phyloP scores from a whole-genome alignment of 2,329 filamentous ascomycete species.

The Botryosphaeria agaves region DNA sequence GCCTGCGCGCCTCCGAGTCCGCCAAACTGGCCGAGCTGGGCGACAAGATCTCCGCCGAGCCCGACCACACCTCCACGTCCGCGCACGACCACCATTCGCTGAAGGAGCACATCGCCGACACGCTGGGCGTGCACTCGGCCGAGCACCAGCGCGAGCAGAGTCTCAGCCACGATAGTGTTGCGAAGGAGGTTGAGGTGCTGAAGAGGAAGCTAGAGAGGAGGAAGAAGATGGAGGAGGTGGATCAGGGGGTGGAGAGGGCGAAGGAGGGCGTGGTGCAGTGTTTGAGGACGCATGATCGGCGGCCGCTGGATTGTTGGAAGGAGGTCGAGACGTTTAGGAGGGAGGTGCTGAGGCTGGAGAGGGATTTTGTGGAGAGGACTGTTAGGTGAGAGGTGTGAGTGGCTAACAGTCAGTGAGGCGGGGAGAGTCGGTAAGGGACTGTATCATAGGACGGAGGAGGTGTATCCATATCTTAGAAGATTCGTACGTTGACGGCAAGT shows the following conservation, averaged over 20 bases:
- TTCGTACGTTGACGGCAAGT: no score
- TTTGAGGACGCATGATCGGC: slow-evolving; percentile 65
- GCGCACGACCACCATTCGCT: slow-evolving; percentile 16
- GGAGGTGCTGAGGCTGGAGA: slow-evolving; percentile 75
- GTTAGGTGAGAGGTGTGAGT: slow-evolving; percentile 29
- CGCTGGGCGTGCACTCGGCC: slow-evolving; percentile 11
- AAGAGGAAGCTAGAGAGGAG: slow-evolving; percentile 30
- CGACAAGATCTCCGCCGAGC: slow-evolving; percentile 39
- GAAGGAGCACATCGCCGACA: slow-evolving; percentile 12
- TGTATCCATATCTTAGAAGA: no score
- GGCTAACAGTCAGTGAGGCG: no score
- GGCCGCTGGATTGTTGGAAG: slow-evolving; percentile 85
- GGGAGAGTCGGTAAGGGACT: no score
- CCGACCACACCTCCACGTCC: slow-evolving; percentile 14
- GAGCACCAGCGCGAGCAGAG: slow-evolving; percentile 25
- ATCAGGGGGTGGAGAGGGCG: slow-evolving; percentile 55
- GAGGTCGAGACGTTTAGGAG: slow-evolving; percentile 84
- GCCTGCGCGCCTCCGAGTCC: slow-evolving; percentile 53
- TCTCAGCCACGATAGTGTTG: slow-evolving; percentile 35
- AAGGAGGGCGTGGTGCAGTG: slow-evolving; percentile 64
- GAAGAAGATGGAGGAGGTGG: slow-evolving; percentile 44
- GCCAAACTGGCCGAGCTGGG: slow-evolving; percentile 52
- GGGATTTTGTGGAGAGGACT: slow-evolving; percentile 72
- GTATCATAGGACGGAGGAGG: no score
- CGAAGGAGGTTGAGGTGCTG: slow-evolving; percentile 39